These are phyloP conservation scores for Yamadazyma trypodendri DNA, from an alignment of 1,139 yeast species.

Conservation along the genomic window DNA sequence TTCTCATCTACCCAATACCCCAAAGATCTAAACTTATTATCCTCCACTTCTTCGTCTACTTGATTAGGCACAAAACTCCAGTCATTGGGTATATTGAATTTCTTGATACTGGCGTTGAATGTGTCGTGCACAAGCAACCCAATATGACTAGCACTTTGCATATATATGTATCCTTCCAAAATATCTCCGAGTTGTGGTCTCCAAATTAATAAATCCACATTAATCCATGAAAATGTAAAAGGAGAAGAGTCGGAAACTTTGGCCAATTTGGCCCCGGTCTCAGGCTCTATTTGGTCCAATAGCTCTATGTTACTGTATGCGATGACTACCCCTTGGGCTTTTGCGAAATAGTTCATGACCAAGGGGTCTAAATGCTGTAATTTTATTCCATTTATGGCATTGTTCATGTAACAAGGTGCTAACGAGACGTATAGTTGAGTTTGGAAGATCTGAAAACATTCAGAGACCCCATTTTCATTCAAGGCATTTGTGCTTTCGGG, in stretches of 20 bases:
- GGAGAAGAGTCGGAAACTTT: slow-evolving; percentile 81
- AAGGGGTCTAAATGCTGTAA: slow-evolving; percentile 88
- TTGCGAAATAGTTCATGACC: slow-evolving; percentile 75
- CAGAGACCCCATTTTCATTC: slow-evolving; percentile 43
- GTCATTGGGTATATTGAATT: slow-evolving; percentile 72
- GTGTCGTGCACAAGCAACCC: slow-evolving; percentile 90
- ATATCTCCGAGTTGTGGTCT: slow-evolving; percentile 81
- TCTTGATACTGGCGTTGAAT: slow-evolving; percentile 89
- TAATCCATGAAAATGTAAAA: slow-evolving; percentile 82
- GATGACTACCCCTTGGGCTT: slow-evolving; percentile 79
- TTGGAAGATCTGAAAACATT: slow-evolving; percentile 67
- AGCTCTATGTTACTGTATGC: slow-evolving; percentile 65
- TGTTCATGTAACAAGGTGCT: slow-evolving; percentile 73
- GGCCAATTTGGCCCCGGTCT: slow-evolving; percentile 45
- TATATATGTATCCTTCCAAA: slow-evolving; percentile 81
- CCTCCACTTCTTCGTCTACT: slow-evolving; percentile 49
- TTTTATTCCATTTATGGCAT: slow-evolving; percentile 75
- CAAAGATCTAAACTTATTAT: slow-evolving; percentile 46
- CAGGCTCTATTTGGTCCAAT: slow-evolving; percentile 28
- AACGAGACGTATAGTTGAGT: slow-evolving; percentile 75
- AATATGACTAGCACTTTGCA: slow-evolving; percentile 94
- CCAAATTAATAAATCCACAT: slow-evolving; percentile 87
- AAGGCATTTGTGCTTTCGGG: slow-evolving; percentile 35
- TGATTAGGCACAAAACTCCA: slow-evolving; percentile 87
- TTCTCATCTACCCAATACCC: slow-evolving; percentile 86